Evolutionary conservation across 257 asterid genomes (phyloP), one percentile per base, ranked within the genome.

Genomic region (Perilla frutescens): DNA sequence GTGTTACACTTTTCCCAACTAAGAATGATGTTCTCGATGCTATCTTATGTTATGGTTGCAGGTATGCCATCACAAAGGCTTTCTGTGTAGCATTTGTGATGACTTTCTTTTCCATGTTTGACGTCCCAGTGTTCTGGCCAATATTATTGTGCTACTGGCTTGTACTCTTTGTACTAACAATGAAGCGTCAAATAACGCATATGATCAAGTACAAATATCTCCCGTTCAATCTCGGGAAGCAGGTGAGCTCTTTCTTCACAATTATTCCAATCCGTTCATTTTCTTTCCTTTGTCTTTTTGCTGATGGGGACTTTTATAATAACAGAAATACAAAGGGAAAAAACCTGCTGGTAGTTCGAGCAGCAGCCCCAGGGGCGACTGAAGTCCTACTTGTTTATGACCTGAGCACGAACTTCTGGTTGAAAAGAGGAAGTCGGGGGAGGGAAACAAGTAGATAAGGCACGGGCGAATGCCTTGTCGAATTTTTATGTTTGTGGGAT

Each of bases 41-140:
- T 59, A 15, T 71, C 10, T 60, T 71, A 2, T 66, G 1, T 26
- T 70, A 31, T 51, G 53, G 15, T 78, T 79, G 54, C 85, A 93
- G 98, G 98, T 93, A 90, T 82, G 92, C 97, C 70, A 83, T 93
- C 79, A 93, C 97, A 31, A 93, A 90, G 85, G 97, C 98, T 49
- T 81, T 90, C 80, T 89, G 91, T 62, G 74, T 90, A 32, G 95
- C 97, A 72, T 90, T 93, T 75, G 65, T 73, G 60, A 86, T 93
- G 97, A 93, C 97, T 71, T 86, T 90, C 87, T 90, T 93, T 70
- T 87, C 97, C 60, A 75, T 90, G 76, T 93, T 90, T 48, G 98
- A 93, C 66, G 96, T 93, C 75, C 98, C 98, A 4, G 98, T 89
- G 55, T 93, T 90, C 80, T 90, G 98, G 98, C 98, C 98, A 39